Conservation (phyloP, 75 land plant genomes). For the Cupressus sempervirens region DNA sequence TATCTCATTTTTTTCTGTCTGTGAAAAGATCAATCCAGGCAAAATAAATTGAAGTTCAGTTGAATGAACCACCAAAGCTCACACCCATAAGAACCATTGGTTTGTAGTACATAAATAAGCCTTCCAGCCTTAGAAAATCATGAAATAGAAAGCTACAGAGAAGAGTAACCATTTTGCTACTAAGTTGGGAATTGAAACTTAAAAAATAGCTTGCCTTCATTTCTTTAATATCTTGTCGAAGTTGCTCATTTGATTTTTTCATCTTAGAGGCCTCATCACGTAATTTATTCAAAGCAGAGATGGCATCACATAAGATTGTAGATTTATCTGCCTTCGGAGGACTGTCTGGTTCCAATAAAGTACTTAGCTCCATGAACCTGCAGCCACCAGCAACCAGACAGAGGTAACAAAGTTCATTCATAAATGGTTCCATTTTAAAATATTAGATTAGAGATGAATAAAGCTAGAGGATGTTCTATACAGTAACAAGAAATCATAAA, state of each 20-base stretch:
- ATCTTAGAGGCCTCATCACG: conserved; percentile 53
- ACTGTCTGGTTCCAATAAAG: conserved; percentile 65
- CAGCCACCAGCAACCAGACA: not conserved
- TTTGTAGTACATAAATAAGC: not conserved
- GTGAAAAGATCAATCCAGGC: not conserved
- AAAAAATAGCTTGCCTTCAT: conserved; percentile 42
- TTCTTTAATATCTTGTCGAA: conserved; percentile 72
- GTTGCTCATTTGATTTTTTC: conserved; percentile 63
- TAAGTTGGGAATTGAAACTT: not conserved
- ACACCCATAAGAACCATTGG: not conserved
- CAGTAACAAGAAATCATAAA: not conserved
- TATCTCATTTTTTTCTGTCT: conserved; percentile 48
- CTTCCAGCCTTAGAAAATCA: not conserved
- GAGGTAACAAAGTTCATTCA: conserved; percentile 11
- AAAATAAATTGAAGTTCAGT: not conserved
- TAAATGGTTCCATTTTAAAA: not conserved
- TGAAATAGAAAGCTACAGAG: not conserved
- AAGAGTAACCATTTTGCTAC: not conserved
- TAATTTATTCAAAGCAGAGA: conserved; percentile 53
- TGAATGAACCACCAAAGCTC: not conserved
- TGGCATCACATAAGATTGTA: conserved; percentile 64
- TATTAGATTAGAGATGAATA: not conserved
- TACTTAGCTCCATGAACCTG: conserved; percentile 76
- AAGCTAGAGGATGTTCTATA: not conserved
- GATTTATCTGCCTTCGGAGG: conserved; percentile 70